phyloP scores from a whole-genome alignment of 805 yeast genomes.

The Saturnispora halmiae region DNA sequence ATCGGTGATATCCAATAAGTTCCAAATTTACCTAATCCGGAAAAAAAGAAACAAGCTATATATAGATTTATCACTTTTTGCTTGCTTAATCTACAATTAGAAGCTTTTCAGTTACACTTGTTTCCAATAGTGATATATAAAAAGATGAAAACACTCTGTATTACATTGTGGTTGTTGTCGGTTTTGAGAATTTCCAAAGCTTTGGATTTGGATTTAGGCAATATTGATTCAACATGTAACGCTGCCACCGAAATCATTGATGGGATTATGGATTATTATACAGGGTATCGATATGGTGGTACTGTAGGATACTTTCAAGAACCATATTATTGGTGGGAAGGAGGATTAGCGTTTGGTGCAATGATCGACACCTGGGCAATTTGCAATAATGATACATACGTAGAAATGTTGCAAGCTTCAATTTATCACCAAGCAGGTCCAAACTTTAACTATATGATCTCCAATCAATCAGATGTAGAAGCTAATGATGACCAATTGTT shows the following conservation, averaged over 20 bases:
- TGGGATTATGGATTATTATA: conserved; percentile 77
- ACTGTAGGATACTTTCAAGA: conserved; percentile 59
- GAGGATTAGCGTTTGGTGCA: conserved; percentile 66
- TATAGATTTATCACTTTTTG: no score
- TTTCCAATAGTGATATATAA: no score
- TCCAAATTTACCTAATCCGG: background rate
- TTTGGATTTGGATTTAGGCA: conserved; percentile 12
- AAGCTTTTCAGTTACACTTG: no score
- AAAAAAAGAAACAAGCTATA: background rate
- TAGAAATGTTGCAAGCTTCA: conserved; percentile 46
- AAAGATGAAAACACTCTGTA: background rate
- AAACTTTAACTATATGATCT: conserved; percentile 62
- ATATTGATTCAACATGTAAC: conserved; percentile 24
- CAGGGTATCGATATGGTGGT: conserved; percentile 53
- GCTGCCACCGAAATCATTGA: conserved; percentile 55
- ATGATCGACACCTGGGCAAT: conserved; percentile 63
- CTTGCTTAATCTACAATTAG: no score
- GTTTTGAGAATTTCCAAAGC: conserved; percentile 5
- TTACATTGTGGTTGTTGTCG: background rate
- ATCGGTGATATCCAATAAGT: no score
- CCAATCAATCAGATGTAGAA: conserved; percentile 71
- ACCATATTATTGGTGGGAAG: conserved; percentile 91
- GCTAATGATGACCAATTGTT: conserved; percentile 91
- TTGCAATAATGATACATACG: conserved; percentile 59
- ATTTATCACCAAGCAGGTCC: conserved; percentile 59